Conservation (phyloP, 352 stramenopile genomes). For the Blastocystis sp. region DNA sequence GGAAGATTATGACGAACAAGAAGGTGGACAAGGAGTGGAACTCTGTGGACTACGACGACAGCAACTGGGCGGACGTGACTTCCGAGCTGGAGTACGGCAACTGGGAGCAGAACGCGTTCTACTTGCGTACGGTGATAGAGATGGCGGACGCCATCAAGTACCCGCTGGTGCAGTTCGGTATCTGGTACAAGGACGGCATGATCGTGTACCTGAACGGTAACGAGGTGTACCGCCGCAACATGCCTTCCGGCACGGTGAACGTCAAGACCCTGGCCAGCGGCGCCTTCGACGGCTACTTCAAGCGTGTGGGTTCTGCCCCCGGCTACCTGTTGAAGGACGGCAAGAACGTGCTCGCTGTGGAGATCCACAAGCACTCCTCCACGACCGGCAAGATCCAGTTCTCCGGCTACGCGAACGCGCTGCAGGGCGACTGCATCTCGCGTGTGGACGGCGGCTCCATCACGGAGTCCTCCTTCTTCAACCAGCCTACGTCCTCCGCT, state of each 20-base stretch:
- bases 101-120: slow-evolving; percentile 35
- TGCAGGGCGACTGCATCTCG: slow-evolving; percentile 55
- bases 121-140: slow-evolving; percentile 8
- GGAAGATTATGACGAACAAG: slow-evolving; percentile 8
- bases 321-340: slow-evolving; percentile 46
- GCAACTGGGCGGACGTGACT: background rate
- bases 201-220: slow-evolving; percentile 52
- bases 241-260: slow-evolving; percentile 3
- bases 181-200: slow-evolving; percentile 57
- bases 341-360: slow-evolving; percentile 48
- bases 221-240: slow-evolving; percentile 57
- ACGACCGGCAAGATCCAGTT: slow-evolving; percentile 55
- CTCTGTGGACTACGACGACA: slow-evolving; percentile 3
- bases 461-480: slow-evolving; percentile 57
- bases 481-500: slow-evolving; percentile 8
- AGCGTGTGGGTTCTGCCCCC: slow-evolving; percentile 25
- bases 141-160: slow-evolving; percentile 41
- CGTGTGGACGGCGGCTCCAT: slow-evolving; percentile 34
- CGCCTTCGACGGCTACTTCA: slow-evolving; percentile 47
- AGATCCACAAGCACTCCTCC: slow-evolving; percentile 47
- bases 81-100: slow-evolving; percentile 1
- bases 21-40: slow-evolving; percentile 3
- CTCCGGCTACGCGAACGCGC: background rate
- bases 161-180: slow-evolving; percentile 42
- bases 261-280: background rate